Evolutionary conservation across 2,329 filamentous ascomycete species (phyloP), one percentile per base, ranked within the genome.

Genomic region (Arthrinium phaeospermum): DNA sequence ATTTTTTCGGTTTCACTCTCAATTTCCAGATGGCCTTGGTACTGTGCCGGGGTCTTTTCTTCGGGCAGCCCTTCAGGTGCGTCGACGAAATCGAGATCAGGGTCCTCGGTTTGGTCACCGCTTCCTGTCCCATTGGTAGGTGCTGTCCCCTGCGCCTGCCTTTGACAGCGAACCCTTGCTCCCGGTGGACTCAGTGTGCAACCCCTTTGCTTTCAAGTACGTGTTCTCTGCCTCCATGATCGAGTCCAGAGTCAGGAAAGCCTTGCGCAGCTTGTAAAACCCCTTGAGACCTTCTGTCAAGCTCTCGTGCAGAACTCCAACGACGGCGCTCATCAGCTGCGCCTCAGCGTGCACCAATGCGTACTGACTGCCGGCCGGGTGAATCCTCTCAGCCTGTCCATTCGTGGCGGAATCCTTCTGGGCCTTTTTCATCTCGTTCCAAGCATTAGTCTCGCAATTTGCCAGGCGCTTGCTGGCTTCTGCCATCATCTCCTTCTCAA

Each of bases 181-280:
- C 12, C 73, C 74, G 44, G 76, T 74, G 5, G 77, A 77, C 34
- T 53, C 27, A 45, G n/a, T 27, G 57, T 74, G 74, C 6, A 85
- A 71, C 0, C 79, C 80, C 8, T 79, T 77, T 47, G 80, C 80
- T 68, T 82, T 78, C n/a, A 86, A 71, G 74, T 84, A 85, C 73
- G 88, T 90, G 34, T 88, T 88, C 82, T 98, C 95, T 46, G 92
- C 89, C 73, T 93, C 89, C 79, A 95, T 87, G 71, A 99, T 93
- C 13, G 87, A 88, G 78, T 98, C 93, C 4, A 99, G 86, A 0
- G 94, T 92, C 51, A 94, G 85, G 78, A 93, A 98, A 0, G 96
- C 96, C 80, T 97, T 97, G 74, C 96, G 89, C 76, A 98, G 83
- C 82, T 96, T 97, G 80, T 97, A 97, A 79, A 98, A 98, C 7